These are phyloP conservation scores for Penicillium paradoxum DNA, from an alignment of 495 filamentous ascomycete genomes.

Conservation along the genomic window DNA sequence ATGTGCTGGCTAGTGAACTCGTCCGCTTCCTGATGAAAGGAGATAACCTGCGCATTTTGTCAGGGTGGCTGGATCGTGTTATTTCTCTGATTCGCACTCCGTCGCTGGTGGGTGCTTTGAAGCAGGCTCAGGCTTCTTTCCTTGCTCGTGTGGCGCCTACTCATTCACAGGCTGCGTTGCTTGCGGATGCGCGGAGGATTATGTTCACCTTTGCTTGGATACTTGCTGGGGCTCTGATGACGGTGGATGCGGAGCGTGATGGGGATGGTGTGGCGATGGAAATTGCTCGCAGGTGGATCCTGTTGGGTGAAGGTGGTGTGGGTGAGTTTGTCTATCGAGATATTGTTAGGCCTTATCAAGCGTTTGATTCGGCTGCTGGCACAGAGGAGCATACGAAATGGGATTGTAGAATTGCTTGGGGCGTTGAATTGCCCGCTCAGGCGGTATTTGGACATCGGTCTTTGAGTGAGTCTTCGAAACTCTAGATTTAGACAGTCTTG, in stretches of 20 bases:
- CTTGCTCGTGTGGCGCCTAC: background rate
- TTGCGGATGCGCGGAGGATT: background rate
- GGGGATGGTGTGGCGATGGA: constrained; percentile 24
- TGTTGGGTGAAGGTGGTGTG: constrained; percentile 25
- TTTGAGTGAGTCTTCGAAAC: background rate
- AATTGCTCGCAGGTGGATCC: constrained; percentile 32
- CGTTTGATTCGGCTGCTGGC: background rate
- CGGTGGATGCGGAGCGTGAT: constrained; percentile 30
- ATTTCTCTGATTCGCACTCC: background rate
- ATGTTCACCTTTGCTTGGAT: constrained; percentile 38
- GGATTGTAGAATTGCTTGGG: constrained; percentile 35
- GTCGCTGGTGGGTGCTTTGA: background rate
- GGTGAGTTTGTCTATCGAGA: constrained; percentile 30
- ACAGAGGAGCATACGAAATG: constrained; percentile 22
- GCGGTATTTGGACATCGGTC: background rate
- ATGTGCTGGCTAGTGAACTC: constrained; percentile 58
- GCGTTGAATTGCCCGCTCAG: constrained; percentile 20
- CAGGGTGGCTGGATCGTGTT: constrained; percentile 6
- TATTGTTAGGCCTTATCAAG: constrained; percentile 14
- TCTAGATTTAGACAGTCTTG: background rate
- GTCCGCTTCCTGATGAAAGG: constrained; percentile 48
- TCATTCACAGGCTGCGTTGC: background rate
- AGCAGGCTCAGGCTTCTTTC: background rate
- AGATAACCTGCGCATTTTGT: constrained; percentile 26
- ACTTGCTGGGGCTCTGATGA: constrained; percentile 24